phyloP scores from a whole-genome alignment of 768 basidiomycete species.

The Serendipita sp. region DNA sequence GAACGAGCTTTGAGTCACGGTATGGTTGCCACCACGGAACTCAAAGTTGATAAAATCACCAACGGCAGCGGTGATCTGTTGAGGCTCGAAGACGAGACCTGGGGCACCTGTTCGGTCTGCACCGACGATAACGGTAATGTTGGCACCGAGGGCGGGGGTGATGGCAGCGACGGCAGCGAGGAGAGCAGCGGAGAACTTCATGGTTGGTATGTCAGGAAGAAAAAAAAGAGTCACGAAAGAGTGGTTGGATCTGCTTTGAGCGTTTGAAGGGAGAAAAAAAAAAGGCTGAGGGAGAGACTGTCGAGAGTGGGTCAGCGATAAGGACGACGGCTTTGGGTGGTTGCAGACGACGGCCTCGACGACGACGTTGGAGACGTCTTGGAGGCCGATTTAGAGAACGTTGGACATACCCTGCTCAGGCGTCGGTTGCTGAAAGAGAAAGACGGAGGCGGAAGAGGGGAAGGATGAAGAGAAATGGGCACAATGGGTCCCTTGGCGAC shows the following conservation, averaged over 20 bases:
- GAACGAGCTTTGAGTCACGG: conserved; percentile 4
- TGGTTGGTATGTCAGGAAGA: not conserved
- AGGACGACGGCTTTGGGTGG: too few species aligned
- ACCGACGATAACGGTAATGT: not conserved
- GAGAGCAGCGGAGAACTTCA: conserved; percentile 2
- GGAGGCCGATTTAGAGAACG: not conserved
- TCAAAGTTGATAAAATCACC: conserved; percentile 4
- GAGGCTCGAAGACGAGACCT: not conserved
- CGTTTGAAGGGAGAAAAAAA: too few species aligned
- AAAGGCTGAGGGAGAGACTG: conserved; percentile 6
- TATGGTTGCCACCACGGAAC: conserved; percentile 6
- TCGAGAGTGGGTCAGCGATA: not conserved
- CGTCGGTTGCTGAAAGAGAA: not conserved
- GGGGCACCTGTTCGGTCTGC: not conserved
- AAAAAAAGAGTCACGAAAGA: not conserved
- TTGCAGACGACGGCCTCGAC: too few species aligned
- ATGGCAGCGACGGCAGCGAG: conserved; percentile 3
- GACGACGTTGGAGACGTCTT: not conserved
- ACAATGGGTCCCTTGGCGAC: not conserved
- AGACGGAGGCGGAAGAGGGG: not conserved
- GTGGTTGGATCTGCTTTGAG: not conserved
- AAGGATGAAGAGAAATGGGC: not conserved
- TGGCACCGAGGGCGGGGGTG: not conserved
- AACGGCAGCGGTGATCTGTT: not conserved
- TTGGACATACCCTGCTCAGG: conserved; percentile 1